phyloP scores from a whole-genome alignment of 148 eudicot genomes.

The Cornus controversa region DNA sequence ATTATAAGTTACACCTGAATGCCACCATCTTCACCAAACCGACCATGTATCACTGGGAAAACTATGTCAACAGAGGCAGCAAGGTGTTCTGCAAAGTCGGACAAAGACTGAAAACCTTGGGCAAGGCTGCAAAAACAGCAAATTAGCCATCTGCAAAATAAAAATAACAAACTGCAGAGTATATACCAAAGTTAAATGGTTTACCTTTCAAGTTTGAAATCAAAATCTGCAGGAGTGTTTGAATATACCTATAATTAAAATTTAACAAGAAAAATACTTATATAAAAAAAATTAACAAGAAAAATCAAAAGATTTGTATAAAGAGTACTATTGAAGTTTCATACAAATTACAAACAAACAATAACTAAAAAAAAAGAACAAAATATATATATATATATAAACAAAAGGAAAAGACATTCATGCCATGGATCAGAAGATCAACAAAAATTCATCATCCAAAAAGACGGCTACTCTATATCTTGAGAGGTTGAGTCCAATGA shows the following conservation, averaged over 20 bases:
- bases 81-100: conserved; percentile 77
- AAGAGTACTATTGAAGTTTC: no score
- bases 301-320: not conserved
- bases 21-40: conserved; percentile 94
- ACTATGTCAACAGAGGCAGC: conserved; percentile 77
- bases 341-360: not conserved
- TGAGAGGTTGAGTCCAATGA: no score
- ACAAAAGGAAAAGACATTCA: no score
- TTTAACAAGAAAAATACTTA: conserved; percentile 1
- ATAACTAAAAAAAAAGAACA: no score
- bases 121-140: conserved; percentile 62
- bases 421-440: no score
- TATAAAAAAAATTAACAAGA: not conserved
- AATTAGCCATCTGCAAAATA: not conserved
- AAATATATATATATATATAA: no score
- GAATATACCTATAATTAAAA: conserved; percentile 66
- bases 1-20: conserved; percentile 50
- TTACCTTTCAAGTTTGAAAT: conserved; percentile 84
- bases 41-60: conserved; percentile 92
- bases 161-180: conserved; percentile 3
- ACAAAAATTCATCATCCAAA: no score
- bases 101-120: conserved; percentile 65
- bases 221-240: conserved; percentile 94
- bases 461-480: no score
- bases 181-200: conserved; percentile 2